Conservation (phyloP, 192 early-diverging fungal genomes). For the Backusella circina region DNA sequence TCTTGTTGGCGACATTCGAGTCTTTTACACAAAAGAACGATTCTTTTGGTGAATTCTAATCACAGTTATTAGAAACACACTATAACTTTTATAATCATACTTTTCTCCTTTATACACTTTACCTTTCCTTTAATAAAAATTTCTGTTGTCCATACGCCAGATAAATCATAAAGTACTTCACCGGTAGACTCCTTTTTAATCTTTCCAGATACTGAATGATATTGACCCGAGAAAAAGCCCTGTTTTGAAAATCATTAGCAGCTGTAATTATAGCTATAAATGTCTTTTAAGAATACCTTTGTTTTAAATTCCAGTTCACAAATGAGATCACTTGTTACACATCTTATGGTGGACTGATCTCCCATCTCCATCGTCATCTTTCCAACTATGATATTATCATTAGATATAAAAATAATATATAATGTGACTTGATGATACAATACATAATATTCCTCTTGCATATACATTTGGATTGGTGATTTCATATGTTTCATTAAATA, state of each 20-base stretch:
- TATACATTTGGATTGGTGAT: conserved; percentile 90
- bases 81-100: not conserved
- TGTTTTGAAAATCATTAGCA: conserved; percentile 13
- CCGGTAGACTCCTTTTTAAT: conserved; percentile 73
- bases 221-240: conserved; percentile 73
- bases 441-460: conserved; percentile 74
- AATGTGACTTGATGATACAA: not conserved
- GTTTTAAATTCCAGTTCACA: conserved; percentile 85
- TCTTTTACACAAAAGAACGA: not conserved
- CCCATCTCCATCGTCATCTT: conserved; percentile 89
- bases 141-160: conserved; percentile 82
- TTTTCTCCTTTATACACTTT: not conserved
- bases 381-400: conserved; percentile 48
- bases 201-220: conserved; percentile 78
- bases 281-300: conserved; percentile 50
- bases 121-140: conserved; percentile 53
- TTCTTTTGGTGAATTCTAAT: not conserved
- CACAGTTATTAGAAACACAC: not conserved
- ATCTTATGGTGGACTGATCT: conserved; percentile 67
- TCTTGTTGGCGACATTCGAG: not conserved
- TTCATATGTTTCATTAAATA: conserved; percentile 66
- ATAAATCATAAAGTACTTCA: conserved; percentile 74
- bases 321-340: conserved; percentile 65
- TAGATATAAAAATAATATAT: not conserved
- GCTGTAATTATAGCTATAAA: not conserved